Evolutionary conservation across 129 eudicot genomes (phyloP), one percentile per base, ranked within the genome.

Genomic region (Flaveria ramosissima): DNA sequence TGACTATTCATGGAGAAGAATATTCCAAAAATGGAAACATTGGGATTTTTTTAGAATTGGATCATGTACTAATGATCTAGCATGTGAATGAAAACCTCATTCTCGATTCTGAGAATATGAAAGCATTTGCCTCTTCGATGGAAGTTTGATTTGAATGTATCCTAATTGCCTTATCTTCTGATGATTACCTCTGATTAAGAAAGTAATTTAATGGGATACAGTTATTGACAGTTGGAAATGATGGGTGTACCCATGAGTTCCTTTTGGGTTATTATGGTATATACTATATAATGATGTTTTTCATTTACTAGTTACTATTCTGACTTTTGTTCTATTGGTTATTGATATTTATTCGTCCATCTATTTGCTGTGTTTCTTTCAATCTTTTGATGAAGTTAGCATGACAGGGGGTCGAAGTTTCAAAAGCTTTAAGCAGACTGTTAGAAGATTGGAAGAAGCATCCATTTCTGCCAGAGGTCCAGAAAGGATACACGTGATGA

Each of bases 361-460:
- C 17, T 60, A 61, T 16, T 47, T 71, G 48, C 32, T 62, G 21
- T 62, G 21, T 27, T 43, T 26, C 23, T 30, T 67, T 56, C 46
- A 50, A 30, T 46, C 36, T 60, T 48, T 1, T 80, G 80, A 80
- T 74, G 75, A 74, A 80, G 15, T 43, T 70, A 65, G 21, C 17
- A 79, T 84, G 73, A n/a, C 87, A 94, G 97, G 87, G 12, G 85
- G 85, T 66, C 84, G 86, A 66, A 91, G 82, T 83, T 83, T 84
- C 77, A 94, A 76, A 87, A 94, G 92, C 84, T 80, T 89, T 74
- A 94, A 85, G 89, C 93, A 81, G 86, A 88, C 98, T 7, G 89
- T 89, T 79, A 94, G 86, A 85, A 87, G 96, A 81, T 78, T 94
- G 82, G 98, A 94, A 86, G 98, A 94, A 78, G 98, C 97, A 41